phyloP scores from a whole-genome alignment of 2,329 filamentous ascomycete species.

The Sporothrix mexicana region DNA sequence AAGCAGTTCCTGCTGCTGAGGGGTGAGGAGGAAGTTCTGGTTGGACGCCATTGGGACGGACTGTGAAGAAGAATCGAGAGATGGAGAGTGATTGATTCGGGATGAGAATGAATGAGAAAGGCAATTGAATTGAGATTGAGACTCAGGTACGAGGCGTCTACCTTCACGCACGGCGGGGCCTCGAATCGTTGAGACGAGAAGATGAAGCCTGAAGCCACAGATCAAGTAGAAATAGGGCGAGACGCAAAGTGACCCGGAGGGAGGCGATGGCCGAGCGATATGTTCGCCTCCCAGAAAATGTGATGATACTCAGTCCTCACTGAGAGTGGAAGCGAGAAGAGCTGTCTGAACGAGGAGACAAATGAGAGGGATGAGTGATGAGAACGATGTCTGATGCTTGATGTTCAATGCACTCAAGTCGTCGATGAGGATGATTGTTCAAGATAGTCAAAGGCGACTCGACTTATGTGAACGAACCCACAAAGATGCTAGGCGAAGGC shows the following conservation, averaged over 20 bases:
- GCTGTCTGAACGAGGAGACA: conserved; percentile 7
- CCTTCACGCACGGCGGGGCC: neutral
- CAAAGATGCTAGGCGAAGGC: neutral
- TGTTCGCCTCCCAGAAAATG: conserved; percentile 31
- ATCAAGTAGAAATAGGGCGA: neutral
- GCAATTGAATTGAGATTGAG: neutral
- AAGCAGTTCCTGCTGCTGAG: conserved; percentile 76
- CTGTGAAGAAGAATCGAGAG: neutral
- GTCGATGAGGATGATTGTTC: neutral
- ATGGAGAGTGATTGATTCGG: neutral
- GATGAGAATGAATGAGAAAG: conserved; percentile 21
- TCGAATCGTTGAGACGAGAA: neutral
- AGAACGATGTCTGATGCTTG: neutral
- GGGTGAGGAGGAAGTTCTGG: conserved; percentile 69
- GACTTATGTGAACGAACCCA: conserved; percentile 1
- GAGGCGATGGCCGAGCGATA: conserved; percentile 30
- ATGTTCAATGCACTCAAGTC: conserved; percentile 13
- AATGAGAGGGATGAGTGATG: neutral
- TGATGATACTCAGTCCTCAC: conserved; percentile 27
- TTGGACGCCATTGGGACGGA: conserved; percentile 57
- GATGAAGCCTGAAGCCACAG: neutral
- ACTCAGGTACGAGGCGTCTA: neutral
- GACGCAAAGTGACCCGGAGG: conserved; percentile 13
- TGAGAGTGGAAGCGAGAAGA: neutral
- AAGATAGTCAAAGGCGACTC: neutral